Conservation (phyloP, 768 basidiomycete genomes). For the Crassisporium funariophilum region DNA sequence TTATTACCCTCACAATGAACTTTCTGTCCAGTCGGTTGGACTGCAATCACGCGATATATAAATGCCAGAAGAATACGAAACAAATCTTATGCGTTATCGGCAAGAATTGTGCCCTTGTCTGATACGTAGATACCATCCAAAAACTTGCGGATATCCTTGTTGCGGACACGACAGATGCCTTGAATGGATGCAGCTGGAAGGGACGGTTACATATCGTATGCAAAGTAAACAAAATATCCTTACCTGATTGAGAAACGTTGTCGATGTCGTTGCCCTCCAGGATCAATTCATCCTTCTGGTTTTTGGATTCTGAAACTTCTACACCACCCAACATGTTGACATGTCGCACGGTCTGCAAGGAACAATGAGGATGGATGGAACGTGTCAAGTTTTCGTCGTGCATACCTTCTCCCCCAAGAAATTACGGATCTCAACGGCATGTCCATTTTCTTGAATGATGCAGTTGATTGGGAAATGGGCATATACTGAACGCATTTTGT, state of each 20-base stretch:
- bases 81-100: slow-evolving; percentile 38
- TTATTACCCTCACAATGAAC: too few species aligned
- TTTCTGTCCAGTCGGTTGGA: too few species aligned
- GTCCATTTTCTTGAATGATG: slow-evolving; percentile 81
- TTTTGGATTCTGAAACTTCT: slow-evolving; percentile 78
- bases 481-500: slow-evolving; percentile 99
- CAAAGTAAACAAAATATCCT: slow-evolving; percentile 12
- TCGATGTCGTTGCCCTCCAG: slow-evolving; percentile 95
- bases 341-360: slow-evolving; percentile 83
- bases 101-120: slow-evolving; percentile 66
- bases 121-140: slow-evolving; percentile 93
- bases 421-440: slow-evolving; percentile 86
- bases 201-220: slow-evolving; percentile 1
- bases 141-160: slow-evolving; percentile 99
- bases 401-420: slow-evolving; percentile 95
- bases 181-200: slow-evolving; percentile 89
- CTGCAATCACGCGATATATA: too few species aligned
- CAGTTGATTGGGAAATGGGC: slow-evolving; percentile 99
- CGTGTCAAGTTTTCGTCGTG: slow-evolving; percentile 11
- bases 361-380: background rate
- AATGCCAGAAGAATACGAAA: slow-evolving; percentile 4
- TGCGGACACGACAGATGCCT: slow-evolving; percentile 93
- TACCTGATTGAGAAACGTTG: slow-evolving; percentile 95
- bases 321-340: slow-evolving; percentile 93
- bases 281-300: slow-evolving; percentile 93